These are phyloP conservation scores for Globisporangium viniferum DNA, from an alignment of 352 stramenopile genomes.

Conservation along the genomic window DNA sequence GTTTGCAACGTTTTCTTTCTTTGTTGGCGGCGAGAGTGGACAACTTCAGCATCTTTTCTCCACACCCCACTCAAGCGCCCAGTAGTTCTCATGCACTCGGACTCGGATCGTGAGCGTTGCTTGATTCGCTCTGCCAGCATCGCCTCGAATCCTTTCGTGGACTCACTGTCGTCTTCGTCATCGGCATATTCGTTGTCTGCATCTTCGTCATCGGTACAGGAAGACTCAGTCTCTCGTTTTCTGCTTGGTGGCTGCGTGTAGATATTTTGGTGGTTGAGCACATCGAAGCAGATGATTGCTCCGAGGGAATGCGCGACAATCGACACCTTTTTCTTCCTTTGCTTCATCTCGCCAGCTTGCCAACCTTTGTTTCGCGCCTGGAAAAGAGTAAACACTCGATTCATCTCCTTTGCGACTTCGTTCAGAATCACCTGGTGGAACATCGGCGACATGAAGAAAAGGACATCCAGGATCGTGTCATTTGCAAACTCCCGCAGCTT, in stretches of 20 bases:
- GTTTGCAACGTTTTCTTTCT: constrained; percentile 1
- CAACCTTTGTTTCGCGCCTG: constrained; percentile 56
- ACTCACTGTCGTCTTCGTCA: constrained; percentile 36
- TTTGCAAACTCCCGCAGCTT: constrained; percentile 91
- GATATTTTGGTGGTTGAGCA: constrained; percentile 72
- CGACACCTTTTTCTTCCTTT: constrained; percentile 73
- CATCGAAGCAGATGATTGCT: constrained; percentile 92
- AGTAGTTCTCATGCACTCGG: constrained; percentile 18
- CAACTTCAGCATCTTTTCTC: constrained; percentile 13
- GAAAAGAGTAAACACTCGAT: constrained; percentile 82
- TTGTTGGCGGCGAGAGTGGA: constrained; percentile 6
- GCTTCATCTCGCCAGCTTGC: constrained; percentile 18
- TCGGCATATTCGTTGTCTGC: constrained; percentile 35
- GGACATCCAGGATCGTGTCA: constrained; percentile 89
- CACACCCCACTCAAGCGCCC: constrained; percentile 7
- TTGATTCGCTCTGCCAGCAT: constrained; percentile 24
- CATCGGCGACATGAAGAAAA: constrained; percentile 92
- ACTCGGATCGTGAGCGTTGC: constrained; percentile 45
- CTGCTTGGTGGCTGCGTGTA: constrained; percentile 31
- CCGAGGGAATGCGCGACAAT: constrained; percentile 88
- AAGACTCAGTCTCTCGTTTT: constrained; percentile 20
- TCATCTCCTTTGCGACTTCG: constrained; percentile 91
- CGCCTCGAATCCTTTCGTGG: constrained; percentile 30
- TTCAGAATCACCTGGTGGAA: constrained; percentile 92
- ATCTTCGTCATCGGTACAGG: constrained; percentile 15